Evolutionary conservation across 1,284 basidiomycete species (phyloP), one percentile per base, ranked within the genome.

Genomic region (Agaricales sp.): DNA sequence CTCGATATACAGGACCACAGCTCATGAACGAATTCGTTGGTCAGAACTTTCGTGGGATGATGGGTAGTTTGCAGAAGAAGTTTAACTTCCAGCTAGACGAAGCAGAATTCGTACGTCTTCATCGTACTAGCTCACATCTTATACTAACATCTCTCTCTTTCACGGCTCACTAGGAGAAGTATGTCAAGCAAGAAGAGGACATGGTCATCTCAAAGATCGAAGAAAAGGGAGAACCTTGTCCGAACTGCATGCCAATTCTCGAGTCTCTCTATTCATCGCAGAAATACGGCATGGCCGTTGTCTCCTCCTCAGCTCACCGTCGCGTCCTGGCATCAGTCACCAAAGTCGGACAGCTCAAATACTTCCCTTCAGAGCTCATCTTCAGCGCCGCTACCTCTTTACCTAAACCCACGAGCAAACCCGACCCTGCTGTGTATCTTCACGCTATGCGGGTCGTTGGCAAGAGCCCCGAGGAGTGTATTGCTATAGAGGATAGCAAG

Each of bases 11-110:
- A 22, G 58, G 58, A 12, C 52, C 54, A 25, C 52, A 55, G 18
- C 55, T 61, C 4, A 53, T 61, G 43, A 51, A 47, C 14, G 56
- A 58, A 8, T 61, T 59, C 49, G 57, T 61, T n/a, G 59, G 59
- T 2, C 58, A 61, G 51, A 61, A 61, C 52, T 61, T 61, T 44
- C 55, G 59, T 47, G 59, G 59, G 18, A 59, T 61, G 58, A 55
- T 61, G 47, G 22, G 43, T 41, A 55, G 57, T n/a, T 52, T 61
- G 30, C 56, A 59, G 48, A 20, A 52, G 25, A 55, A 57, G 38
- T 54, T 57, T 30, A 46, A 47, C n/a, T 55, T 61, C 38, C 30
- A 35, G 30, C 30, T 35, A 11, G 30, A 35, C 30, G 30, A 35
- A n/a, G 11, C 8, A 8, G 30, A 8, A 11, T 35, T 35, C 11